A percentile compares a stretch with the other conserved stretches of the same genome.
Evolutionary conservation across 495 filamentous ascomycete species (phyloP).

Genomic region (Aspergillus wentii): DNA sequence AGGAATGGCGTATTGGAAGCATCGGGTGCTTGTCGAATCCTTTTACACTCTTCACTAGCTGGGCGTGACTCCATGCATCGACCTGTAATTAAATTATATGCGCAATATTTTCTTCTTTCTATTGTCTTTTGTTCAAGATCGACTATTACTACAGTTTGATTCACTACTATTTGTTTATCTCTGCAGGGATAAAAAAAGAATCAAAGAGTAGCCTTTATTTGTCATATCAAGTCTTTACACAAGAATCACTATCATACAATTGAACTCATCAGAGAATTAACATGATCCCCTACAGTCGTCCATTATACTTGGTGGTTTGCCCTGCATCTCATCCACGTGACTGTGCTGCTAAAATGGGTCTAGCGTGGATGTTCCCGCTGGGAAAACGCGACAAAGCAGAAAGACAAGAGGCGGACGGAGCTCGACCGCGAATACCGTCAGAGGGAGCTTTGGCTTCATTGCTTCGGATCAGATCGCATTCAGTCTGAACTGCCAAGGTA

Average conservation of each 20-base stretch:
- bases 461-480: too few relatives aligned
- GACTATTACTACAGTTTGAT: too few relatives aligned
- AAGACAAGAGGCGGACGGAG: conserved; percentile 23
- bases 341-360: conserved; percentile 13
- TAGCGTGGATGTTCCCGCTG: conserved; percentile 20
- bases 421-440: conserved; percentile 18
- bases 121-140: conserved; percentile 6
- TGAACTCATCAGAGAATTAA: too few relatives aligned
- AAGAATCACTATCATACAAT: too few relatives aligned
- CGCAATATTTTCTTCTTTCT: conserved; percentile 14
- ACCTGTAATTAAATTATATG: conserved; percentile 12
- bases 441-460: conserved; percentile 11
- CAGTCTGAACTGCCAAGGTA: too few relatives aligned
- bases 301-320: background rate
- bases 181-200: too few relatives aligned
- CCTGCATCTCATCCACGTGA: conserved; percentile 11
- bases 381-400: conserved; percentile 37
- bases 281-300: background rate
- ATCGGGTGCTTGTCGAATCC: conserved; percentile 11
- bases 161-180: too few relatives aligned
- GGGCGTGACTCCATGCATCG: conserved; percentile 14
- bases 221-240: too few relatives aligned
- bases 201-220: too few relatives aligned
- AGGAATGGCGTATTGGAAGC: conserved; percentile 12
- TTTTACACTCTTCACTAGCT: conserved; percentile 15